Evolutionary conservation across 2,329 filamentous ascomycete species (phyloP), one percentile per base, ranked within the genome.

Genomic region (Aspergillus unguis): DNA sequence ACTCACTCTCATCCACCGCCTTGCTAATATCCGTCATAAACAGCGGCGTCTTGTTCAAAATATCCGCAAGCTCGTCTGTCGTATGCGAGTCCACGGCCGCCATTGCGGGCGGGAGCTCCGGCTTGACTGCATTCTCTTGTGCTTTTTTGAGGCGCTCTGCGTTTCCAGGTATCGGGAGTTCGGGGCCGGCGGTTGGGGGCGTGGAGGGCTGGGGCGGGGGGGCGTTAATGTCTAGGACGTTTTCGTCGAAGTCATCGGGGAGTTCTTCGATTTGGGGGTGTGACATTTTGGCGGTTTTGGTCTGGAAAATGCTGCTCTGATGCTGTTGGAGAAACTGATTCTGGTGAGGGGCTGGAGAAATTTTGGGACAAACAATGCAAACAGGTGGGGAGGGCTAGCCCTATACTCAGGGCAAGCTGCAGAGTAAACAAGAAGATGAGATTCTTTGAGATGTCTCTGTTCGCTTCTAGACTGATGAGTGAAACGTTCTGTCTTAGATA

Each of bases 1-100:
- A 63, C 70, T 28, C 65, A 75, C 80, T 78, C 56, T 79, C 78
- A 52, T 79, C 80, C 48, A 78, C 79, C 9, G 79, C 80, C 54
- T 82, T 80, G 53, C 82, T 89, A 32, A 96, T 80, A 61, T 89
- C 86, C 29, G 91, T 97, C 94, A 99, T 99, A 79, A 99, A 99
- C 35, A 99, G 81, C 5, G 94, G 94, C 44, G 82, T 80, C 58
- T 84, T 83, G 65, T 87, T 87, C 73, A 89, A 77, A 62, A 86
- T 82, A 43, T 77, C 74, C 37, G 85, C 65, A 33, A 88, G 73
- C 59, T 88, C 82, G 44, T 85, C 82, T 1, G 76, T 76, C 4
- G 78, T 77, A 64, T 83, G 77, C 50, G 78, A 76, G 55, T 77
- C 79, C 41, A 82, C 73, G 2, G 78, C 78, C 17, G 80, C 80